These are phyloP conservation scores for Knufia fluminis DNA, from an alignment of 2,329 filamentous ascomycete genomes.

Conservation along the genomic window DNA sequence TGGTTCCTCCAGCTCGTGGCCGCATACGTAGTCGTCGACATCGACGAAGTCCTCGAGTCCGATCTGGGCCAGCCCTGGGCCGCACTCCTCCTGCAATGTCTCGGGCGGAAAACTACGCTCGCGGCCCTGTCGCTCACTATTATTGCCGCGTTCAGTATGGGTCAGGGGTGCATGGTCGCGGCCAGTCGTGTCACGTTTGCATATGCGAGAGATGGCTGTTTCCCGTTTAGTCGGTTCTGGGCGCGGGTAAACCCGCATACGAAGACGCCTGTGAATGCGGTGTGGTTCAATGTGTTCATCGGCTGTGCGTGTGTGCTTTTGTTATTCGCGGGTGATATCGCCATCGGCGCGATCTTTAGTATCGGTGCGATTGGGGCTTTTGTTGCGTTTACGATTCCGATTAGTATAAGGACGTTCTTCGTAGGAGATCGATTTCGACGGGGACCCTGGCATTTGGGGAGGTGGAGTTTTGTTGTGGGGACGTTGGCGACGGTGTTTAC, in stretches of 20 bases:
- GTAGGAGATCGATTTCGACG: slow-evolving; percentile 55
- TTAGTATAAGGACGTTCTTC: slow-evolving; percentile 36
- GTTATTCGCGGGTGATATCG: slow-evolving; percentile 54
- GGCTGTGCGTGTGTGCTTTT: slow-evolving; percentile 54
- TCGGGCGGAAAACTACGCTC: slow-evolving; percentile 51
- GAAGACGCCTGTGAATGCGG: slow-evolving; percentile 59
- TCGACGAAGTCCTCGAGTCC: slow-evolving; percentile 49
- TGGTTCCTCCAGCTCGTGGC: slow-evolving; percentile 68
- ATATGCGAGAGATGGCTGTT: slow-evolving; percentile 63
- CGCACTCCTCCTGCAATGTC: slow-evolving; percentile 57
- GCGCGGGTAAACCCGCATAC: slow-evolving; percentile 53
- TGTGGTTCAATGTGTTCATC: slow-evolving; percentile 55
- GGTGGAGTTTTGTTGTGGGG: slow-evolving; percentile 49
- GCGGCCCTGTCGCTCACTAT: slow-evolving; percentile 58
- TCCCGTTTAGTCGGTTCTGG: slow-evolving; percentile 52
- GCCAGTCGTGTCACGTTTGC: slow-evolving; percentile 60
- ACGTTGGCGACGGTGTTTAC: slow-evolving; percentile 51
- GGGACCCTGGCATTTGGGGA: slow-evolving; percentile 61
- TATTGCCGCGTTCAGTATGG: slow-evolving; percentile 61
- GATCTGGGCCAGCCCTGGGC: slow-evolving; percentile 62
- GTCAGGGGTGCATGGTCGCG: slow-evolving; percentile 47
- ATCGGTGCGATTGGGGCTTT: slow-evolving; percentile 62
- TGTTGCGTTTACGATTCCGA: slow-evolving; percentile 40
- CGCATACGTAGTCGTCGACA: slow-evolving; percentile 61
- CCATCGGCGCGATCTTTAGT: slow-evolving; percentile 59